A percentile compares a stretch with the other conserved stretches of the same genome.
phyloP scores from a whole-genome alignment of 306 rosid genomes.

The Macrotyloma uniflorum region DNA sequence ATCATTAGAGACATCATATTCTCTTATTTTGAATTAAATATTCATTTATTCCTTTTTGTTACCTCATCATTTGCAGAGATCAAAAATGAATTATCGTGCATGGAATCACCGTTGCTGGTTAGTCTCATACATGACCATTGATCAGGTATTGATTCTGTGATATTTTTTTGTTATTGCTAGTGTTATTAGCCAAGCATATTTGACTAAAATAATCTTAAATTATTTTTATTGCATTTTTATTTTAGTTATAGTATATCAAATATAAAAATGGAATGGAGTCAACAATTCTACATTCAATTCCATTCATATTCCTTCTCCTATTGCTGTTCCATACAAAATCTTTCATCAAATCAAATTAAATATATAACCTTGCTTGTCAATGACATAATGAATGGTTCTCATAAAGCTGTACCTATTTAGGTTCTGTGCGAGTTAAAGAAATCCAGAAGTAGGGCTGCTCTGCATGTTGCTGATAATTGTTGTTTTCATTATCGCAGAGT shows the following conservation, averaged over 20 bases:
- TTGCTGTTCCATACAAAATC: neutral
- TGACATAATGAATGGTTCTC: slow-evolving; percentile 4
- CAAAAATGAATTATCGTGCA: slow-evolving; percentile 95
- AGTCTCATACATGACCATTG: slow-evolving; percentile 67
- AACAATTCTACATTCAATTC: neutral
- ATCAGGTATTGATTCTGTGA: slow-evolving; percentile 54
- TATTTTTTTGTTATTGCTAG: neutral
- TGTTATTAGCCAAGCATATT: neutral
- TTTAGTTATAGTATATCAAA: neutral
- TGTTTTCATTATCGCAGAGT: slow-evolving; percentile 90
- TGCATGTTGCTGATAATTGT: slow-evolving; percentile 80
- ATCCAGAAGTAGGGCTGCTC: slow-evolving; percentile 76
- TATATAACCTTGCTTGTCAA: neutral
- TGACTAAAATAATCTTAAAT: neutral
- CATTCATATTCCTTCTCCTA: neutral
- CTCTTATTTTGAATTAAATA: slow-evolving; percentile 21
- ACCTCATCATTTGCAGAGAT: slow-evolving; percentile 60
- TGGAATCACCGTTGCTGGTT: slow-evolving; percentile 94
- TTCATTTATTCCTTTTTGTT: slow-evolving; percentile 24
- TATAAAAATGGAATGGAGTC: neutral
- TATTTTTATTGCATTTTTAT: neutral
- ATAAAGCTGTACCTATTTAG: slow-evolving; percentile 49
- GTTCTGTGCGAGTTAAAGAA: slow-evolving; percentile 63
- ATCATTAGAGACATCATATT: neutral
- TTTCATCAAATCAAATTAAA: neutral